These are phyloP conservation scores for Ascocoryne sarcoides DNA, from an alignment of 2,329 filamentous ascomycete genomes.

Conservation along the genomic window DNA sequence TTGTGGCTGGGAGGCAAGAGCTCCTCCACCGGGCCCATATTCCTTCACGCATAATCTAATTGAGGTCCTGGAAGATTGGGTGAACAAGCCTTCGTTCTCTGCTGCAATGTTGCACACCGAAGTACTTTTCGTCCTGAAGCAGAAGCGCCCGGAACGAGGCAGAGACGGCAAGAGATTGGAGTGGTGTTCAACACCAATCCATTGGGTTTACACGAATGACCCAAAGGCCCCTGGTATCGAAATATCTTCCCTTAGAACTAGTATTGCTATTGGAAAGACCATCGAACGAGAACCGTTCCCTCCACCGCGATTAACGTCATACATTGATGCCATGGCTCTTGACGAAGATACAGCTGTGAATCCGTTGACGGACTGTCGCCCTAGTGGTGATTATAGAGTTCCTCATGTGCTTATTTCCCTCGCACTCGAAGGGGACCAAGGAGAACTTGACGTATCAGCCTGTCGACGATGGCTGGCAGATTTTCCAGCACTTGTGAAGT, in stretches of 20 bases:
- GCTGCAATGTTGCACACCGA: conserved; percentile 54
- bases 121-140: conserved; percentile 49
- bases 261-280: conserved; percentile 3
- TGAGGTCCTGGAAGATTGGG: conserved; percentile 50
- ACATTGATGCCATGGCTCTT: conserved; percentile 12
- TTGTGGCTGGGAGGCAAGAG: conserved; percentile 53
- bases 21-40: conserved; percentile 49
- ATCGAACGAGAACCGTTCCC: neutral
- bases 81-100: conserved; percentile 41
- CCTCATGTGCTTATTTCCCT: conserved; percentile 14
- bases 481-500: conserved; percentile 13
- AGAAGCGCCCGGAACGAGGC: conserved; percentile 44
- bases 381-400: conserved; percentile 10
- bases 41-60: conserved; percentile 52
- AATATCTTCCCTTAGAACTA: conserved; percentile 31
- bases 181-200: conserved; percentile 48
- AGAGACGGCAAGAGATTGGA: conserved; percentile 51
- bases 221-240: conserved; percentile 51
- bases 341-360: conserved; percentile 5
- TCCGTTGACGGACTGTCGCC: conserved; percentile 2
- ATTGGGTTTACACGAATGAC: conserved; percentile 56
- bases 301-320: conserved; percentile 4
- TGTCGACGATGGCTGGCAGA: conserved; percentile 12
- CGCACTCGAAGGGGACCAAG: conserved; percentile 12
- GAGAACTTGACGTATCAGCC: conserved; percentile 4